A percentile compares a stretch with the other conserved stretches of the same genome.
Evolutionary conservation across 2,329 filamentous ascomycete genomes (phyloP).

Genomic region (Trichoderma asperellum): DNA sequence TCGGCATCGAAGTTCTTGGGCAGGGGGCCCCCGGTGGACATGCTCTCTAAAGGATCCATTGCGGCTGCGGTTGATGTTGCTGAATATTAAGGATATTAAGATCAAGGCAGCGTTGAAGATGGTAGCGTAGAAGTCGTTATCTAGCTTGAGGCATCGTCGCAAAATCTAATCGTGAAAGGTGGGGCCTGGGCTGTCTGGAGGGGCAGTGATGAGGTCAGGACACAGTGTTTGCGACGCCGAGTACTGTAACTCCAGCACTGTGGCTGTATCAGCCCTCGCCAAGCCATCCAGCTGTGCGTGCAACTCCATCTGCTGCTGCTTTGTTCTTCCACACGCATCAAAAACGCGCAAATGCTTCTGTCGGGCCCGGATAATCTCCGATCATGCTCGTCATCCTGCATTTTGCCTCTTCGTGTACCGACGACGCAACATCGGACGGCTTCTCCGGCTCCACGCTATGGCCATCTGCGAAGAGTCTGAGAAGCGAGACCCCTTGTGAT

Average conservation of each 20-base stretch:
- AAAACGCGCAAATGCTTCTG: not conserved
- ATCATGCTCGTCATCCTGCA: not conserved
- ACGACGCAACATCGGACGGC: not conserved
- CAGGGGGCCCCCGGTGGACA: constrained; percentile 41
- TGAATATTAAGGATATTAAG: not conserved
- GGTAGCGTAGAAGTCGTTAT: not conserved
- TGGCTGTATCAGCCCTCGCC: not conserved
- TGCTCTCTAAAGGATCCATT: constrained; percentile 48
- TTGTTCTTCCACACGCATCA: not conserved
- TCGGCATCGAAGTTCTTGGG: constrained; percentile 65
- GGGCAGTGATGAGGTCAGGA: constrained; percentile 28
- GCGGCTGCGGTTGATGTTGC: constrained; percentile 20
- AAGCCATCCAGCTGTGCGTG: not conserved
- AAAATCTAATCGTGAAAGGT: constrained; percentile 26
- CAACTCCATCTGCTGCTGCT: not conserved
- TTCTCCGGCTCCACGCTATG: not conserved
- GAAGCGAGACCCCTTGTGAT: not conserved
- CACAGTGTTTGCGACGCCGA: constrained; percentile 13
- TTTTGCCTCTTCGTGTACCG: not conserved
- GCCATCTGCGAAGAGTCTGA: not conserved
- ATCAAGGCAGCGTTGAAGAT: not conserved
- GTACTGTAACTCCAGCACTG: constrained; percentile 1
- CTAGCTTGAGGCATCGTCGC: constrained; percentile 5
- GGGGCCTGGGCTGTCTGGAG: constrained; percentile 26
- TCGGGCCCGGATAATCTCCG: not conserved